Percentiles rank a stretch among this genome's conserved stretches.
phyloP scores from a whole-genome alignment of 441 rosid species.

The Brassica balearica region DNA sequence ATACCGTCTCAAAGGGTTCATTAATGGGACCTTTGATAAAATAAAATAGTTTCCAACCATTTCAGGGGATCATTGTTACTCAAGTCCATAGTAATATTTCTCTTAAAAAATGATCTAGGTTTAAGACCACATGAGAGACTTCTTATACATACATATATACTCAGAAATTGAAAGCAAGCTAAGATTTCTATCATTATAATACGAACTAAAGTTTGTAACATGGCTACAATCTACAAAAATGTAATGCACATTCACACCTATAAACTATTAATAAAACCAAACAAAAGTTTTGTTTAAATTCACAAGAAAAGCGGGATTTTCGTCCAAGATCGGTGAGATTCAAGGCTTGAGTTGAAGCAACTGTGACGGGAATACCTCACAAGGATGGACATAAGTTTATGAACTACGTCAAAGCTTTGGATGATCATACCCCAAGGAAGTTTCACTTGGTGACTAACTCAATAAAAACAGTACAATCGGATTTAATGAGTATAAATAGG shows the following conservation, averaged over 20 bases:
- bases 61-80: neutral
- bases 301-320: neutral
- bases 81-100: neutral
- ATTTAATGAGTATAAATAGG: no score
- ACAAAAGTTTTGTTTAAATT: neutral
- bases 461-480: no score
- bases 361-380: neutral
- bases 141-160: neutral
- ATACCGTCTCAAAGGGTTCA: neutral
- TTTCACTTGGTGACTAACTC: no score
- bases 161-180: neutral
- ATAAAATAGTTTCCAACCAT: neutral
- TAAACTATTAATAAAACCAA: neutral
- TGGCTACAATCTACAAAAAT: neutral
- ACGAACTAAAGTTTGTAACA: neutral
- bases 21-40: conserved; percentile 1
- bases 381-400: neutral
- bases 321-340: neutral
- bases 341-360: neutral
- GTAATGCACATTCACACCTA: neutral
- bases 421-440: neutral
- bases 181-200: neutral
- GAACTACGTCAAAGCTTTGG: neutral
- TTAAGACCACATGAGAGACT: neutral
- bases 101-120: neutral